Percentiles rank a stretch among this genome's conserved stretches.
phyloP scores from a whole-genome alignment of 2,329 filamentous ascomycete genomes.

The Monosporascus sp. region DNA sequence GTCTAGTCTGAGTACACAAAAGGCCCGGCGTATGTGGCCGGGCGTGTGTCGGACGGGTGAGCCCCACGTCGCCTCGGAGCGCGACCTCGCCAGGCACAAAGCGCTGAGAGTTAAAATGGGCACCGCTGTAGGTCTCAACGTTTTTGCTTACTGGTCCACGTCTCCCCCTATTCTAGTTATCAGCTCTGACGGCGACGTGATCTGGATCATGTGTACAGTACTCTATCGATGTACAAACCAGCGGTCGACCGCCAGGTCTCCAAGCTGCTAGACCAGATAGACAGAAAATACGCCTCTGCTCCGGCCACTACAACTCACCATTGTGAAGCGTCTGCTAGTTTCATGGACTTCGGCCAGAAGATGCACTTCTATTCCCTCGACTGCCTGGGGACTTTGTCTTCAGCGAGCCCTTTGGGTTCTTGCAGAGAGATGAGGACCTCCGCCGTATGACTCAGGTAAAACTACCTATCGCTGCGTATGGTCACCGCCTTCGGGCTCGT shows the following conservation, averaged over 20 bases:
- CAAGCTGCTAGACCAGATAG: conserved; percentile 39
- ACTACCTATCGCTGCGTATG: conserved; percentile 32
- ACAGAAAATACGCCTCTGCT: conserved; percentile 34
- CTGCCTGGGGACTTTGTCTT: conserved; percentile 47
- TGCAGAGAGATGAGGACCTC: conserved; percentile 43
- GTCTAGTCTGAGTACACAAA: conserved; percentile 33
- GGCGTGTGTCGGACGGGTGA: conserved; percentile 31
- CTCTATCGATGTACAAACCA: too few species aligned
- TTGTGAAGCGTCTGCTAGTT: too few species aligned
- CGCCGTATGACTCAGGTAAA: conserved; percentile 41
- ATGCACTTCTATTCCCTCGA: conserved; percentile 50
- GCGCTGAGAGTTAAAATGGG: conserved; percentile 39
- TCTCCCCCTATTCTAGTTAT: conserved; percentile 5
- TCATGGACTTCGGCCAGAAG: conserved; percentile 34
- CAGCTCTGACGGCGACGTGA: conserved; percentile 47
- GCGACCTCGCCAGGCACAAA: conserved; percentile 29
- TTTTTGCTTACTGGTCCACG: not conserved
- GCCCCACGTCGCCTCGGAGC: conserved; percentile 31
- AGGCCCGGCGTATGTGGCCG: conserved; percentile 31
- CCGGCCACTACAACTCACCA: too few species aligned
- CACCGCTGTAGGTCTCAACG: conserved; percentile 29
- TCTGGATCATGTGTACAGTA: too few species aligned
- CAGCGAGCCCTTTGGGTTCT: conserved; percentile 46
- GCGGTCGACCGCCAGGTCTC: conserved; percentile 32
- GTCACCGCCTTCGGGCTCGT: conserved; percentile 33